phyloP scores from a whole-genome alignment of 768 basidiomycete species.

The Calocybe gangraenosa region DNA sequence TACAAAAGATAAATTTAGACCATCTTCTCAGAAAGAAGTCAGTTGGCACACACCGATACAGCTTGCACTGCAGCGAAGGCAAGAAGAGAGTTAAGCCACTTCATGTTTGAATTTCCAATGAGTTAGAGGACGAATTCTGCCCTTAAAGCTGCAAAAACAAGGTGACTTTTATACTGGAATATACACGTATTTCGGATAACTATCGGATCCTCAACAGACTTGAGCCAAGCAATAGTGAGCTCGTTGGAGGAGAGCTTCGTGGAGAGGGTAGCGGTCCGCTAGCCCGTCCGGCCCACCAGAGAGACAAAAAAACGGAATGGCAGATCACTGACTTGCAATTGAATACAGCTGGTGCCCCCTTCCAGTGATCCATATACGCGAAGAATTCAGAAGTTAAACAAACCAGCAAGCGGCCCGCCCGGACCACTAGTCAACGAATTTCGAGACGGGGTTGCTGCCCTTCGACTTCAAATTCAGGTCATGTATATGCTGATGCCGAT shows the following conservation, averaged over 20 bases:
- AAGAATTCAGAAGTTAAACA: background rate
- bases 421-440: conserved; percentile 4
- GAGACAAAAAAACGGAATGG: background rate
- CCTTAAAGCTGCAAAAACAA: background rate
- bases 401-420: conserved; percentile 9
- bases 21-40: background rate
- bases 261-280: conserved; percentile 8
- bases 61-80: conserved; percentile 27
- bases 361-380: background rate
- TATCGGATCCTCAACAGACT: conserved; percentile 1
- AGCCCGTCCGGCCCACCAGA: conserved; percentile 7
- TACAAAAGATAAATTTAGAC: conserved; percentile 2
- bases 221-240: background rate
- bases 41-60: conserved; percentile 19
- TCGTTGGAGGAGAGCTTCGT: background rate
- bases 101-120: conserved; percentile 22
- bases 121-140: conserved; percentile 5
- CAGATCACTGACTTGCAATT: background rate
- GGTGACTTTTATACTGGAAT: conserved; percentile 5
- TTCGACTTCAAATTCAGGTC: background rate
- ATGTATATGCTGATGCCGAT: background rate
- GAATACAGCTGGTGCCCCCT: background rate
- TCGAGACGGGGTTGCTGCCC: background rate
- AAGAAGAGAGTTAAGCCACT: conserved; percentile 29
- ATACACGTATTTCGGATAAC: conserved; percentile 3